Conservation (phyloP, 108 stramenopile species). For the Pseudonitzschia multiseries region DNA sequence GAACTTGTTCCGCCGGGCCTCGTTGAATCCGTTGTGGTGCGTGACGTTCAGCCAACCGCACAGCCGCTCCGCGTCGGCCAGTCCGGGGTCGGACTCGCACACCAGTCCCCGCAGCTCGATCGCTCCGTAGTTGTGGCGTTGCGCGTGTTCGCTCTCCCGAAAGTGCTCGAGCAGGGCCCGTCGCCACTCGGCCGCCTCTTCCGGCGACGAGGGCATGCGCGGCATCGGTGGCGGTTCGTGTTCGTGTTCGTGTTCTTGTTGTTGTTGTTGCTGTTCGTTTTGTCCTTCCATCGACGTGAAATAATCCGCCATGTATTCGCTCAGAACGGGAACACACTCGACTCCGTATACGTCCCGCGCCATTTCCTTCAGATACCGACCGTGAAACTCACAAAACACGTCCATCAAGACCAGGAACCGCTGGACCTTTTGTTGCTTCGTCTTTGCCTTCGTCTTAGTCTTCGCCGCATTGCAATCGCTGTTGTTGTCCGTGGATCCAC, state of each 20-base stretch:
- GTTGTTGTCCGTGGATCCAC: not conserved
- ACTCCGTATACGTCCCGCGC: conserved; percentile 56
- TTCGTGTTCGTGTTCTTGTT: conserved; percentile 36
- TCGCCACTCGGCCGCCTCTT: conserved; percentile 48
- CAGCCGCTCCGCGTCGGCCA: conserved; percentile 77
- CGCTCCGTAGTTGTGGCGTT: conserved; percentile 18
- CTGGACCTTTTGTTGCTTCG: not conserved
- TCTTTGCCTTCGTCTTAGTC: no score
- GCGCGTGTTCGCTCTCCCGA: conserved; percentile 18
- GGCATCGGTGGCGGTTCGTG: conserved; percentile 30
- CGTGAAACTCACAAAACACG: conserved; percentile 76
- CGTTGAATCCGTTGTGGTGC: conserved; percentile 58
- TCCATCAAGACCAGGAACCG: conserved; percentile 68
- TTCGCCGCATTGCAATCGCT: no score
- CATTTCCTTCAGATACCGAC: conserved; percentile 54
- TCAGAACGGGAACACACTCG: conserved; percentile 57
- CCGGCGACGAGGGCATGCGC: conserved; percentile 43
- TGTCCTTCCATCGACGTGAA: conserved; percentile 17
- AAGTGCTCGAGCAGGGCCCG: not conserved
- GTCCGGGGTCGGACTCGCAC: conserved; percentile 80
- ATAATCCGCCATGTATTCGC: conserved; percentile 62
- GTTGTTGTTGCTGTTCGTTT: conserved; percentile 24
- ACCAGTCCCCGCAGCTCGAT: conserved; percentile 65
- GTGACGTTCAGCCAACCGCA: conserved; percentile 49
- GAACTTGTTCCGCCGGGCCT: conserved; percentile 78